These are phyloP conservation scores for Phyllosticta citriasiana DNA, from an alignment of 2,329 filamentous ascomycete species.

Conservation along the genomic window DNA sequence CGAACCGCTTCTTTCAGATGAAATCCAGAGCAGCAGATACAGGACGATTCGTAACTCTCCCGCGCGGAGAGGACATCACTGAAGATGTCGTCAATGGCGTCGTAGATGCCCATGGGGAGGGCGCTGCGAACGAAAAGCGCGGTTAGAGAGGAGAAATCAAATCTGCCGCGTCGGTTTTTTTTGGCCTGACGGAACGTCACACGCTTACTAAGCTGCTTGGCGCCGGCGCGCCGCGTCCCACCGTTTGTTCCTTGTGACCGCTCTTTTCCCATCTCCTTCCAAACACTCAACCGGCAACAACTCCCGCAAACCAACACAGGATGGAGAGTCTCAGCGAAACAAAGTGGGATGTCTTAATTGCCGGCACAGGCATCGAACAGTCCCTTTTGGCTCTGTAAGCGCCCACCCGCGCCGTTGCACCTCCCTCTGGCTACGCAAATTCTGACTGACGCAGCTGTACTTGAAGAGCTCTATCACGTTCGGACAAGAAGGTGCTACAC, in stretches of 20 bases:
- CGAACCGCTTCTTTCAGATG: constrained; percentile 40
- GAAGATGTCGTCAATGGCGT: constrained; percentile 26
- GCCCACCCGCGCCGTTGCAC: constrained; percentile 7
- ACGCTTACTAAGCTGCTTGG: constrained; percentile 22
- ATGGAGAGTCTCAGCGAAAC: constrained; percentile 43
- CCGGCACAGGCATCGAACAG: constrained; percentile 43
- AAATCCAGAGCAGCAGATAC: constrained; percentile 44
- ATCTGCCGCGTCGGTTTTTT: constrained; percentile 14
- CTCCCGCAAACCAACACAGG: constrained; percentile 11
- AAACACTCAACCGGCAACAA: constrained; percentile 13
- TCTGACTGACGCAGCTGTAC: constrained; percentile 61
- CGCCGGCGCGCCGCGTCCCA: background rate
- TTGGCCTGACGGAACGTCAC: background rate
- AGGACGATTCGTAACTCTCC: constrained; percentile 36
- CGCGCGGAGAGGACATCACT: constrained; percentile 33
- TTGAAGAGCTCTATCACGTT: constrained; percentile 79
- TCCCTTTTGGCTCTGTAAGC: constrained; percentile 45
- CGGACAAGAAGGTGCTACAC: constrained; percentile 83
- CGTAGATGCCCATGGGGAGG: constrained; percentile 1
- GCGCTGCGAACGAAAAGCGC: constrained; percentile 18
- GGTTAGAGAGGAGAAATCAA: constrained; percentile 18
- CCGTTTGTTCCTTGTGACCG: constrained; percentile 11
- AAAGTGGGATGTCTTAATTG: constrained; percentile 43
- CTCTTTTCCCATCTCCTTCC: constrained; percentile 3
- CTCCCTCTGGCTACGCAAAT: constrained; percentile 27